A percentile compares a stretch with the other conserved stretches of the same genome.
Evolutionary conservation across 2,329 filamentous ascomycete species (phyloP).

Genomic region (Penicillium concentricum): DNA sequence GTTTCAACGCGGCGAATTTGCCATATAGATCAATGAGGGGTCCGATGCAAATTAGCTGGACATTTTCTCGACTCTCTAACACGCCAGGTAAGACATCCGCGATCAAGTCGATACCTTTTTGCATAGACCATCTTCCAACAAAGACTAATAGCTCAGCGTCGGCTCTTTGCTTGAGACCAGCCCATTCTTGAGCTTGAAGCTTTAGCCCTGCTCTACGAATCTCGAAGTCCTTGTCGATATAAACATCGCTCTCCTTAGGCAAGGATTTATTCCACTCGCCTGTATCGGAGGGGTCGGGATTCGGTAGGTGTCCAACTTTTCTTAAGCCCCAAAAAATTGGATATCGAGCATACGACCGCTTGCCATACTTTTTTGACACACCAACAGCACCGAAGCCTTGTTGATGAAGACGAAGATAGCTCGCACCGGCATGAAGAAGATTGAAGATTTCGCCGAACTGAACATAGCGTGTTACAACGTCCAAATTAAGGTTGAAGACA

Average conservation of each 20-base stretch:
- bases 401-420: conserved; percentile 65
- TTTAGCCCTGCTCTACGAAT: conserved; percentile 53
- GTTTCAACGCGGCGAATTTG: conserved; percentile 65
- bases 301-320: conserved; percentile 62
- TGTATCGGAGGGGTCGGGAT: conserved; percentile 65
- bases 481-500: conserved; percentile 61
- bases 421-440: conserved; percentile 64
- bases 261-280: conserved; percentile 59
- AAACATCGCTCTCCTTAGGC: conserved; percentile 49
- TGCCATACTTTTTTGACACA: conserved; percentile 67
- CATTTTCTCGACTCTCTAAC: conserved; percentile 59
- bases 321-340: conserved; percentile 68
- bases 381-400: conserved; percentile 67
- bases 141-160: conserved; percentile 67
- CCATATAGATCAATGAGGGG: conserved; percentile 68
- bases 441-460: conserved; percentile 71
- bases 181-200: conserved; percentile 66
- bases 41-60: conserved; percentile 63
- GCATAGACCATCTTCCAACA: conserved; percentile 67
- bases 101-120: conserved; percentile 68
- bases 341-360: conserved; percentile 64
- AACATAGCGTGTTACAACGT: conserved; percentile 60
- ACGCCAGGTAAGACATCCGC: conserved; percentile 65
- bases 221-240: conserved; percentile 57
- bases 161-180: conserved; percentile 60